Evolutionary conservation across 2,329 filamentous ascomycete species (phyloP).

Genomic region (Fusarium haematococcum): DNA sequence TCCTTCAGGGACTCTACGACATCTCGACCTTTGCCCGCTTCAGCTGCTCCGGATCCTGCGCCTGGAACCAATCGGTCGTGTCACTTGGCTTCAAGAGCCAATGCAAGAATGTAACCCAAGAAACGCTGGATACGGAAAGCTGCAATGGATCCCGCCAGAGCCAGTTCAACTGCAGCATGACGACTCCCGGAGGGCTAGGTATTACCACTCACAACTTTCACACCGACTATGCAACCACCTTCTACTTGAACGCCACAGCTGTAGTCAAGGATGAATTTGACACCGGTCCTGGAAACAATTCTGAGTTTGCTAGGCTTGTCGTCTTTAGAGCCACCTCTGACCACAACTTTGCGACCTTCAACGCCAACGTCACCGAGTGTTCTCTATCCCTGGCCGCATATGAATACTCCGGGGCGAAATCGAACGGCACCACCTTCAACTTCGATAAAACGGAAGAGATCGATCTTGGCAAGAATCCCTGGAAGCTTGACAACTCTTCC

Average conservation of each 20-base stretch:
- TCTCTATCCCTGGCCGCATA: conserved; percentile 9
- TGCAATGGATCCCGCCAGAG: not conserved
- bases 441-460: conserved; percentile 3
- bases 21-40: conserved; percentile 10
- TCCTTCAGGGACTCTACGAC: conserved; percentile 23
- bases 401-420: not conserved
- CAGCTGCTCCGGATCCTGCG: conserved; percentile 19
- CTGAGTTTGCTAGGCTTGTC: conserved; percentile 2
- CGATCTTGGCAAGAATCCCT: not conserved
- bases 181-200: conserved; percentile 6
- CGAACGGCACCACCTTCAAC: conserved; percentile 18
- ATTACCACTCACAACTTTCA: not conserved
- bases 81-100: conserved; percentile 19
- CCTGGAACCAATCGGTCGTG: conserved; percentile 8
- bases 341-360: not conserved
- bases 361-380: conserved; percentile 26
- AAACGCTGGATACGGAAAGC: not conserved
- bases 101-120: conserved; percentile 18
- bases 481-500: not conserved
- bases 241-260: not conserved
- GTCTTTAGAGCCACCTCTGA: conserved; percentile 17
- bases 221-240: conserved; percentile 12
- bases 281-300: not conserved
- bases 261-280: not conserved
- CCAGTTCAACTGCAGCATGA: conserved; percentile 10